phyloP scores from a whole-genome alignment of 2,329 filamentous ascomycete genomes.

The Ceratocystis albifundus region DNA sequence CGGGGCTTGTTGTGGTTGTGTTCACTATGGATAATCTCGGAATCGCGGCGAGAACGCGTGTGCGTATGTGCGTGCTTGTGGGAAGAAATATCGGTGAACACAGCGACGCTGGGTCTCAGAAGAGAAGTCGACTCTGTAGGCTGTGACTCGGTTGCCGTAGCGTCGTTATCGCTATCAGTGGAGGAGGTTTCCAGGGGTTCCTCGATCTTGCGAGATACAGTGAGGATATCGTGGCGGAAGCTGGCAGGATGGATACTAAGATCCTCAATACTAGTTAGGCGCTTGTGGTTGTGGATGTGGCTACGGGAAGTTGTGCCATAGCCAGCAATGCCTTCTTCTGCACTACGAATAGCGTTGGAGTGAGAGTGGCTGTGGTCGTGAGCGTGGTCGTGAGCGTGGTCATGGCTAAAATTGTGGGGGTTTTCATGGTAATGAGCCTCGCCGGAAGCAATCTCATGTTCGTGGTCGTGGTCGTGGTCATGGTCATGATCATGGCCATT shows the following conservation, averaged over 20 bases:
- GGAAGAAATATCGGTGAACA: slow-evolving; percentile 25
- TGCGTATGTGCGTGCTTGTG: slow-evolving; percentile 24
- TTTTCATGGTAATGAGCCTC: slow-evolving; percentile 31
- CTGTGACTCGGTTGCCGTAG: slow-evolving; percentile 26
- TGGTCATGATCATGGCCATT: slow-evolving; percentile 44
- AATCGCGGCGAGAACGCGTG: slow-evolving; percentile 34
- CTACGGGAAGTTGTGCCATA: slow-evolving; percentile 31
- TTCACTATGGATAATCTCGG: slow-evolving; percentile 47
- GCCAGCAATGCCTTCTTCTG: slow-evolving; percentile 38
- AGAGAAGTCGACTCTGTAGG: slow-evolving; percentile 39
- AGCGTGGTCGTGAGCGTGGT: not conserved
- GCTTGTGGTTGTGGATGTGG: slow-evolving; percentile 34
- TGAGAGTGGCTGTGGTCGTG: slow-evolving; percentile 23
- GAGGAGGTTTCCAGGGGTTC: slow-evolving; percentile 29
- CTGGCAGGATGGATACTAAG: slow-evolving; percentile 81
- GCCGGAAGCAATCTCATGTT: slow-evolving; percentile 32
- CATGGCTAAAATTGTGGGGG: slow-evolving; percentile 38
- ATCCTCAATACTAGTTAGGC: slow-evolving; percentile 54
- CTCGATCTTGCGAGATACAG: slow-evolving; percentile 42
- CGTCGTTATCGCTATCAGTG: slow-evolving; percentile 35
- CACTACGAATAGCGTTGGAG: slow-evolving; percentile 30
- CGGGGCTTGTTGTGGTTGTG: slow-evolving; percentile 76
- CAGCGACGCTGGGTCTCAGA: slow-evolving; percentile 34
- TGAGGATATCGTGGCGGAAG: slow-evolving; percentile 86
- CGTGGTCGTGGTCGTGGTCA: slow-evolving; percentile 35